Evolutionary conservation across 805 yeast genomes (phyloP).

Genomic region (Saturnispora dispora): DNA sequence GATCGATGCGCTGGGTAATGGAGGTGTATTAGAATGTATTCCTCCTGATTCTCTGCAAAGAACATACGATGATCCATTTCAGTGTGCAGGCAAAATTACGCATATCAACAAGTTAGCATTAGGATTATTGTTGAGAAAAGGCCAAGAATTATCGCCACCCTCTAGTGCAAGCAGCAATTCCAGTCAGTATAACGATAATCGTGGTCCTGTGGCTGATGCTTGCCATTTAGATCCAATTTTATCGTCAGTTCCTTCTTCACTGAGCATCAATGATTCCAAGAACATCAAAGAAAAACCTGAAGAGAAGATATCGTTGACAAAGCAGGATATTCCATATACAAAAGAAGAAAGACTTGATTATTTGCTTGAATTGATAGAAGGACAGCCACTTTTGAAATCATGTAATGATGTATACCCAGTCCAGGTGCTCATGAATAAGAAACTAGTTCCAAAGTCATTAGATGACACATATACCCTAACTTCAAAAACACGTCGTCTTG

Average conservation of each 20-base stretch:
- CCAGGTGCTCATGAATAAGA: constrained; percentile 14
- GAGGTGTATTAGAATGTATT: constrained; percentile 17
- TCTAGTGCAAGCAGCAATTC: constrained; percentile 1
- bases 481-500: constrained; percentile 17
- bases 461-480: constrained; percentile 26
- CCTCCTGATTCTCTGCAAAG: constrained; percentile 20
- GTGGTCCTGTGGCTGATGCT: neutral
- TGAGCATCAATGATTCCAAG: neutral
- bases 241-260: neutral
- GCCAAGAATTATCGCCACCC: constrained; percentile 3
- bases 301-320: neutral
- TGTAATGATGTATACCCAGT: constrained; percentile 20
- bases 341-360: constrained; percentile 14
- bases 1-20: constrained; percentile 18
- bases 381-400: constrained; percentile 10
- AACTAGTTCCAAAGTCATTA: constrained; percentile 16
- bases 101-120: constrained; percentile 23
- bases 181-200: neutral
- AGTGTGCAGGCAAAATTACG: constrained; percentile 19
- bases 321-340: constrained; percentile 15
- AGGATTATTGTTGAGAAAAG: constrained; percentile 16
- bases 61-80: constrained; percentile 23
- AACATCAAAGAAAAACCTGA: neutral
- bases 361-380: constrained; percentile 19
- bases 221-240: neutral